Conservation (phyloP, 2,329 filamentous ascomycete species). For the Calonectria crousiana region DNA sequence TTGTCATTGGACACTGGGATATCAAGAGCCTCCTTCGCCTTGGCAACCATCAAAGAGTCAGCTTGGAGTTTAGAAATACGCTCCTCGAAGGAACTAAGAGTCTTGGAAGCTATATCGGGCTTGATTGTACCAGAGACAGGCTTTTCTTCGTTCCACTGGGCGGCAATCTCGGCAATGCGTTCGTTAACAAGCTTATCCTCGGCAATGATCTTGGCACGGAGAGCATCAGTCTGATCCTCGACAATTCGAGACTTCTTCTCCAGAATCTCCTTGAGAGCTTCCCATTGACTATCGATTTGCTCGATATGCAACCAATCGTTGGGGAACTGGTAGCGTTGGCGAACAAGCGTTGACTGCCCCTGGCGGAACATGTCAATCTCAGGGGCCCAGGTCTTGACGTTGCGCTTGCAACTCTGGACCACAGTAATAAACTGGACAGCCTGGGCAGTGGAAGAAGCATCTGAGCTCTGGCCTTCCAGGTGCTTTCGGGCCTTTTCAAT, state of each 20-base stretch:
- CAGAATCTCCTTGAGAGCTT: conserved; percentile 90
- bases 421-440: conserved; percentile 99
- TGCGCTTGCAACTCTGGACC: conserved; percentile 94
- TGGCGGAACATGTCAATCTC: conserved; percentile 97
- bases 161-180: conserved; percentile 86
- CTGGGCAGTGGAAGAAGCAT: conserved; percentile 94
- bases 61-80: conserved; percentile 87
- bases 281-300: conserved; percentile 97
- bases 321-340: conserved; percentile 94
- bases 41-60: conserved; percentile 93
- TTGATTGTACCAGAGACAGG: conserved; percentile 95
- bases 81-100: conserved; percentile 83
- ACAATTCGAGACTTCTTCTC: conserved; percentile 95
- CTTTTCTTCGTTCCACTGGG: conserved; percentile 95
- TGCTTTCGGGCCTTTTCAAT: conserved; percentile 92
- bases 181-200: conserved; percentile 93
- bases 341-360: conserved; percentile 90
- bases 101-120: conserved; percentile 87
- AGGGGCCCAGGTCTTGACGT: conserved; percentile 93
- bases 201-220: conserved; percentile 93
- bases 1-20: conserved; percentile 84
- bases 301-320: conserved; percentile 96
- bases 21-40: conserved; percentile 96
- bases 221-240: conserved; percentile 93
- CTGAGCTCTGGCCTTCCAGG: conserved; percentile 90